Evolutionary conservation across 2,329 filamentous ascomycete genomes (phyloP), one percentile per base, ranked within the genome.

Genomic region (Hymenoscyphus salicellus): DNA sequence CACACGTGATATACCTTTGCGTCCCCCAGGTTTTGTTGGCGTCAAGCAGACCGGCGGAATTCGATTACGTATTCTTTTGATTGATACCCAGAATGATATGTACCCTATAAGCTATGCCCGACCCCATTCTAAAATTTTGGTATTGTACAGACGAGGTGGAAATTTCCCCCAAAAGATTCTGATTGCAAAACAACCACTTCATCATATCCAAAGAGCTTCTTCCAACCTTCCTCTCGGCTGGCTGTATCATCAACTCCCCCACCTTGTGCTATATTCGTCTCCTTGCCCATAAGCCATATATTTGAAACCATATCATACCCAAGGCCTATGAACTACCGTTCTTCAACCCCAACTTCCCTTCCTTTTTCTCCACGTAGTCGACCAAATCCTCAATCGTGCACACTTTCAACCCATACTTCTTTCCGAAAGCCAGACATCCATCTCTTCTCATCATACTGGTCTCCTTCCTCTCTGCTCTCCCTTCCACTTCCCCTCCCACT

Each of bases 371-470:
- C 43, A 75, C 69, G 66, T 96, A 90, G 64, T 81, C 82, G 32
- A 94, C 89, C 79, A 99, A 78, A 78, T 94, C 93, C 76, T 94
- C 93, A 79, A 99, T 98, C 33, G 95, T 98, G 79, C 93, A 96
- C 65, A 96, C 92, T 81, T 90, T 95, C 71, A 99, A 81, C 4
- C 93, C 93, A 88, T 90, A 98, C 78, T 84, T 88, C 78, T 87
- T 87, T 32, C 93, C 95, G 83, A 99, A 99, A 60, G 83, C 85
- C 74, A 99, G 81, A 79, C 93, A 97, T 43, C 86, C 91, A 80
- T 97, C 92, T 68, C 92, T 87, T 71, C 93, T 82, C 87, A 98
- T 89, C 95, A 99, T 99, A 30, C 90, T 92, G n/a, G 88, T 85
- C 23, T 85, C 87, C 11, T 77, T 77, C 70, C 88, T 81, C 73